Percentiles rank a stretch among this genome's conserved stretches.
Evolutionary conservation across 345 rosid species (phyloP).

Genomic region (Citrus sinensis): DVS_A1.0 CM039162.1:4337501-4338000

Average conservation of each 20-base stretch:
- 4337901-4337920: too few relatives aligned
- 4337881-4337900: background rate
- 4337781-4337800: background rate
- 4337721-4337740: background rate
- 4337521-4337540: constrained; percentile 86
- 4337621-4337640: background rate
- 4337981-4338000: background rate
- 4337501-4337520: constrained; percentile 73
- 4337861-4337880: background rate
- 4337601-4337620: constrained; percentile 4
- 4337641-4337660: background rate
- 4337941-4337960: background rate
- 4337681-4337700: background rate
- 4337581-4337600: constrained; percentile 57
- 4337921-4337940: too few relatives aligned
- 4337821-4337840: background rate
- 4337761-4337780: background rate
- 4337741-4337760: background rate
- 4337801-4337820: background rate
- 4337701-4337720: background rate
- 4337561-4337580: constrained; percentile 94
- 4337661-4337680: background rate
- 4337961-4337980: background rate
- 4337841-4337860: background rate
- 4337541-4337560: constrained; percentile 76